These are phyloP conservation scores for Hirschfeldia incana DNA, from an alignment of 345 rosid genomes.

Conservation along the genomic window DNA sequence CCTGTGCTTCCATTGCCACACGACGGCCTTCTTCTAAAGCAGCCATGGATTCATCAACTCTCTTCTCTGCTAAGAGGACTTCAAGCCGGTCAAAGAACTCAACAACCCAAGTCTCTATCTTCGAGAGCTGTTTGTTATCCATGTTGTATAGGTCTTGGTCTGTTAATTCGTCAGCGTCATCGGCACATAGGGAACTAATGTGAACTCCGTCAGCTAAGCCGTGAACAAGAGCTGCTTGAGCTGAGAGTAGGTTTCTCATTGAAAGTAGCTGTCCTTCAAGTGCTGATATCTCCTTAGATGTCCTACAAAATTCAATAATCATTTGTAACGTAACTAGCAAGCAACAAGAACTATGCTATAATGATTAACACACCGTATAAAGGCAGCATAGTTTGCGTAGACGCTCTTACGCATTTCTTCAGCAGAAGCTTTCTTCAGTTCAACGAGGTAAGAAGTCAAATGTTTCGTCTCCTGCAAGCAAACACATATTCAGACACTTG, in stretches of 20 bases:
- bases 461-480: slow-evolving; percentile 68
- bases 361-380: slow-evolving; percentile 53
- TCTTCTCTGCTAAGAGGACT: slow-evolving; percentile 78
- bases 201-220: slow-evolving; percentile 66
- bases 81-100: slow-evolving; percentile 72
- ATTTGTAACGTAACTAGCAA: neutral
- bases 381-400: slow-evolving; percentile 88
- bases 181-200: slow-evolving; percentile 53
- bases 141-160: slow-evolving; percentile 45
- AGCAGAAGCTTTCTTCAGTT: slow-evolving; percentile 87
- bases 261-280: slow-evolving; percentile 92
- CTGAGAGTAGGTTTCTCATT: slow-evolving; percentile 77
- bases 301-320: slow-evolving; percentile 41
- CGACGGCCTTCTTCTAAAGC: slow-evolving; percentile 71
- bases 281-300: slow-evolving; percentile 82
- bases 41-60: slow-evolving; percentile 78
- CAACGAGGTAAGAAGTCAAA: slow-evolving; percentile 58
- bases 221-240: slow-evolving; percentile 81
- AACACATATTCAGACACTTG: neutral
- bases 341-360: neutral
- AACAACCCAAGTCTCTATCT: slow-evolving; percentile 58
- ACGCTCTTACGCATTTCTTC: slow-evolving; percentile 98
- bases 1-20: slow-evolving; percentile 47
- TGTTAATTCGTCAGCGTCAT: slow-evolving; percentile 47
- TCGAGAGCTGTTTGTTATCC: slow-evolving; percentile 51